Base-by-base conservation (phyloP, 176 grass and related monocot genomes). In the Carex littledalei region DNA sequence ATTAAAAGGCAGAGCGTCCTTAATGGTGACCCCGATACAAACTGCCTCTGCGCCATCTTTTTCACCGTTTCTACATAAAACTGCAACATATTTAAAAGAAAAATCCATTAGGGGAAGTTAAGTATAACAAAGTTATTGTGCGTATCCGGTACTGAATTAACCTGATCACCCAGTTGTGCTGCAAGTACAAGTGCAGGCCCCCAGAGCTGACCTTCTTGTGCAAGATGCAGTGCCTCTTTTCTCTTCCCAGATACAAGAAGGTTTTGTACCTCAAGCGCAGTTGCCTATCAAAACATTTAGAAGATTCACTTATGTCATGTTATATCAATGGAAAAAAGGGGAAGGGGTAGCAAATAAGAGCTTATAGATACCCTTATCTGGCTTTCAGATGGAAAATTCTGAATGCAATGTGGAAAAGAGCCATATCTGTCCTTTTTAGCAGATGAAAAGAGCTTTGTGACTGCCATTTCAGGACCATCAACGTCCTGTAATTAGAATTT, bases 121-220 rank as follows among this genome's bases (percentile, higher is more conserved):
- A 18, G 43, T 56, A 45, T 54, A 66, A 41, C 8, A 71, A 18
- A 49, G 20, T 82, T 61, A 61, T 57, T 12, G 7, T 45, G 21
- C 65, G 17, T 26, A 69, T 78, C 72, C 52, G 43, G 85, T 80
- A 61, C 81, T 43, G 78, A 41, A 81, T 84, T 85, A 32, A 98
- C 96, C 88, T 95, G 81, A 72, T 99, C 93, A 52, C 97, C 96
- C 56, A 99, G 93, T 81, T 95, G 93, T 55, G 92, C 91, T 56
- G 97, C 93, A 85, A 95, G 91, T 84, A 99, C 88, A 76, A 99
- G 89, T 79, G 97, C 97, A 81, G 97, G 91, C 22, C 97, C 96
- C 97, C 97, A 99, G 12, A 99, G 66, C 80, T 99, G 97, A 90
- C 97, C 97, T 89, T 92, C 91, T 81, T 96, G 90, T 52, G 97